Evolutionary conservation across 352 stramenopile genomes (phyloP).

Genomic region (Phytopythium helicoides): DNA sequence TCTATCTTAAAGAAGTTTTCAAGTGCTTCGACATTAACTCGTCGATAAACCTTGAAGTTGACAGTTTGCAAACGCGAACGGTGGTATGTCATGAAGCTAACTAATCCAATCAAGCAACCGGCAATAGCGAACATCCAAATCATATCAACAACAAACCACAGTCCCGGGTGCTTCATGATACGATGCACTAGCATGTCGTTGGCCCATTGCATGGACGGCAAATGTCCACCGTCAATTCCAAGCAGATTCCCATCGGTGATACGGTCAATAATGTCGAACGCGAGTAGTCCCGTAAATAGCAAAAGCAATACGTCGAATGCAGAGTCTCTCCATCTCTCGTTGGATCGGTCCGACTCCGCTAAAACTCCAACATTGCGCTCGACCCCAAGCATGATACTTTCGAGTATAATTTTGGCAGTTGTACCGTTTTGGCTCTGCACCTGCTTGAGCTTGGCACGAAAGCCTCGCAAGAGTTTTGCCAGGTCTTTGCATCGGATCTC

Average conservation of each 20-base stretch:
- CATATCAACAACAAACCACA: slow-evolving; percentile 53
- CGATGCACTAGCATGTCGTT: slow-evolving; percentile 41
- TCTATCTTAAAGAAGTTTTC: slow-evolving; percentile 39
- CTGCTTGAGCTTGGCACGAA: slow-evolving; percentile 89
- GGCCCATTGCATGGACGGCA: slow-evolving; percentile 50
- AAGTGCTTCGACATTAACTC: slow-evolving; percentile 54
- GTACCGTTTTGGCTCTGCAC: slow-evolving; percentile 78
- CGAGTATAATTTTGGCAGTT: slow-evolving; percentile 71
- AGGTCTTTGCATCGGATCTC: slow-evolving; percentile 92
- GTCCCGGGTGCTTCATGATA: slow-evolving; percentile 32
- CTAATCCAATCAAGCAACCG: slow-evolving; percentile 21
- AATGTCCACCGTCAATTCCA: slow-evolving; percentile 42
- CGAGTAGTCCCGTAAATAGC: slow-evolving; percentile 90
- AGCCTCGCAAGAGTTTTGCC: slow-evolving; percentile 90
- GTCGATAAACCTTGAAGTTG: slow-evolving; percentile 37
- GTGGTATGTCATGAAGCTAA: slow-evolving; percentile 37
- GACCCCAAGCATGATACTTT: slow-evolving; percentile 55
- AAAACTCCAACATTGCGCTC: slow-evolving; percentile 64
- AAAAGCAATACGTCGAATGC: slow-evolving; percentile 89
- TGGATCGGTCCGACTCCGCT: slow-evolving; percentile 50
- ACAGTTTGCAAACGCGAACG: slow-evolving; percentile 37
- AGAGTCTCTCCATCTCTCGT: slow-evolving; percentile 61
- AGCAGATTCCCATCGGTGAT: slow-evolving; percentile 92
- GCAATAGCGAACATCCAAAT: slow-evolving; percentile 47
- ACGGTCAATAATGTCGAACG: slow-evolving; percentile 94